Conservation (phyloP, 2,329 filamentous ascomycete genomes). For the Dendrostoma leiphaemia region DNA sequence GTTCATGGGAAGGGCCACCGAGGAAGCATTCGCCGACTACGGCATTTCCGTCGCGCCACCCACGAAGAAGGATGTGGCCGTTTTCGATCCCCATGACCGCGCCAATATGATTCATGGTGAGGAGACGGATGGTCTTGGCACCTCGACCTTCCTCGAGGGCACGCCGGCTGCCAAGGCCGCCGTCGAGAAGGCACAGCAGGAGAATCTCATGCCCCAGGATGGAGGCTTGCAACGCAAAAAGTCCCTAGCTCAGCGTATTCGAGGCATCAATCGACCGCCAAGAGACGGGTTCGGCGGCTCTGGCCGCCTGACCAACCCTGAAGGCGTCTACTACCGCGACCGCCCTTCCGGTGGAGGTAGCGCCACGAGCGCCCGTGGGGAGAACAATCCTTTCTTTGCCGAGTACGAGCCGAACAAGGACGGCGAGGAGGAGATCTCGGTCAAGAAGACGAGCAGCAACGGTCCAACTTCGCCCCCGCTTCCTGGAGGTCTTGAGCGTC, state of each 20-base stretch:
- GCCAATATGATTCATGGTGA: conserved; percentile 79
- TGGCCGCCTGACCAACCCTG: conserved; percentile 58
- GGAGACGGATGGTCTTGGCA: conserved; percentile 80
- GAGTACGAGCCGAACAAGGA: conserved; percentile 68
- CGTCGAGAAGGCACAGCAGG: conserved; percentile 73
- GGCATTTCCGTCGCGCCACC: conserved; percentile 19
- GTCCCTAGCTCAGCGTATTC: conserved; percentile 87
- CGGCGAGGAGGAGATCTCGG: conserved; percentile 49
- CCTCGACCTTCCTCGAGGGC: conserved; percentile 93
- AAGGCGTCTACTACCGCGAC: conserved; percentile 41
- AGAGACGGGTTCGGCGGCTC: conserved; percentile 55
- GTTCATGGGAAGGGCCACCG: conserved; percentile 77
- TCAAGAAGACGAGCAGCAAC: conserved; percentile 37
- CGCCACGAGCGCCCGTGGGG: conserved; percentile 36
- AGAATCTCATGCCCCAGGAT: conserved; percentile 52
- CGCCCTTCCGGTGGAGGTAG: conserved; percentile 27
- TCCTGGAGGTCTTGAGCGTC: conserved; percentile 62
- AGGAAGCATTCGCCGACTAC: conserved; percentile 87
- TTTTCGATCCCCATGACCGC: conserved; percentile 68
- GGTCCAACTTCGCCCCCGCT: conserved; percentile 50
- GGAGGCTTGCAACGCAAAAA: conserved; percentile 82
- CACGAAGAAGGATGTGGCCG: conserved; percentile 40
- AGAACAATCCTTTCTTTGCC: conserved; percentile 77
- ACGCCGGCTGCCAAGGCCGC: conserved; percentile 80
- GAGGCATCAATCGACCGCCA: conserved; percentile 73